Evolutionary conservation across 1,284 basidiomycete species (phyloP).

Genomic region (Trichosporon coremiiforme): DNA sequence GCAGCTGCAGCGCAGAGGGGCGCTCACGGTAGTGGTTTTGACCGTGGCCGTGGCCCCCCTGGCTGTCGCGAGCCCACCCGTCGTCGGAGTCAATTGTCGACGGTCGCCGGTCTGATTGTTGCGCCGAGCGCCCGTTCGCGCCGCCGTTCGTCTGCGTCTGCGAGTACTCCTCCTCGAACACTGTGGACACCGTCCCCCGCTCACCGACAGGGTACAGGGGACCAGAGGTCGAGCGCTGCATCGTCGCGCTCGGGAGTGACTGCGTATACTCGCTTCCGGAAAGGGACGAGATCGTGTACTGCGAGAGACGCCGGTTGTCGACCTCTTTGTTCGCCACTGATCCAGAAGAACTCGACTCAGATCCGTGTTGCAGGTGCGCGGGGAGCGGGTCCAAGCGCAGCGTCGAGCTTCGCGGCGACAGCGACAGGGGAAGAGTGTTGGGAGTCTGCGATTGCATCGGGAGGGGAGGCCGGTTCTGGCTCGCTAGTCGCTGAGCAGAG

Average conservation of each 20-base stretch:
- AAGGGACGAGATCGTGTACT: slow-evolving; percentile 13
- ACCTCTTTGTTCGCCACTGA: slow-evolving; percentile 14
- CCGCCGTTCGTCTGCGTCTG: neutral
- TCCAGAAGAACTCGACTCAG: neutral
- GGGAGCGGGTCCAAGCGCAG: slow-evolving; percentile 14
- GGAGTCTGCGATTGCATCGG: neutral
- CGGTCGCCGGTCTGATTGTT: neutral
- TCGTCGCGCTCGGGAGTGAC: neutral
- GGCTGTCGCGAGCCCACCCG: neutral
- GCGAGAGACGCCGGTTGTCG: neutral
- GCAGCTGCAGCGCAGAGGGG: slow-evolving; percentile 12
- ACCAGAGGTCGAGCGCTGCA: neutral
- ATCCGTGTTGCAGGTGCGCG: neutral
- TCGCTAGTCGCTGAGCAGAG: neutral
- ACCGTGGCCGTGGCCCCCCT: neutral
- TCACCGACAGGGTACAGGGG: slow-evolving; percentile 1
- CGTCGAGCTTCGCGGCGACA: slow-evolving; percentile 13
- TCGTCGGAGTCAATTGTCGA: slow-evolving; percentile 10
- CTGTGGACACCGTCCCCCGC: slow-evolving; percentile 25
- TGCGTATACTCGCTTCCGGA: slow-evolving; percentile 14
- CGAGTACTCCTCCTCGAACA: slow-evolving; percentile 26
- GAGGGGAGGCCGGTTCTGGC: neutral
- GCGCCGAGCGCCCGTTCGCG: too few relatives aligned
- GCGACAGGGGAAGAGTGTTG: neutral
- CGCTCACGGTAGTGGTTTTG: slow-evolving; percentile 4